Conservation (phyloP, 2,329 filamentous ascomycete species). For the Colletotrichum chrysophilum region DNA sequence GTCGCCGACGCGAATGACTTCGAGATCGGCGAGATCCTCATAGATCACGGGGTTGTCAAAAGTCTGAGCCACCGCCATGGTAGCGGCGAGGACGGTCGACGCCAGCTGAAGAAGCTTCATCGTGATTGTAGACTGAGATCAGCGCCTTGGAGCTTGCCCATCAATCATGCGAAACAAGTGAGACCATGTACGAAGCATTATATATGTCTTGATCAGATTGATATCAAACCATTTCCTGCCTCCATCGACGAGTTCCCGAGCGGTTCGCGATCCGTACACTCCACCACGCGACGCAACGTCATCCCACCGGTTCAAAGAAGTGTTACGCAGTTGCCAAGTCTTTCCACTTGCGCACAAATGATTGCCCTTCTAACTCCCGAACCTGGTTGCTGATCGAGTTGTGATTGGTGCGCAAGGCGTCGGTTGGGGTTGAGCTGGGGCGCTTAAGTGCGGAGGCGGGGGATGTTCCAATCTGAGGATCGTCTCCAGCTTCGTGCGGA, state of each 20-base stretch:
- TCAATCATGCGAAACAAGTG: not conserved
- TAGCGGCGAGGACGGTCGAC: not conserved
- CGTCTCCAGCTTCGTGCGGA: not conserved
- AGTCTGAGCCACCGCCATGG: not conserved
- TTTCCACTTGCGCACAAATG: slow-evolving; percentile 17
- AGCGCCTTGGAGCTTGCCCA: not conserved
- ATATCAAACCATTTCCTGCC: too few relatives aligned
- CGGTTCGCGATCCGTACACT: not conserved
- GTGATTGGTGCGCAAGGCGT: slow-evolving; percentile 12
- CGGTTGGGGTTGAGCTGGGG: not conserved
- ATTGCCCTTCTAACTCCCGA: not conserved
- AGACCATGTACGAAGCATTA: not conserved
- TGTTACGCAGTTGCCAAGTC: not conserved
- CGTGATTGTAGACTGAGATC: not conserved
- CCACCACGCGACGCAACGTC: not conserved
- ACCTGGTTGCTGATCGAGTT: not conserved
- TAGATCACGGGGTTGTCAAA: slow-evolving; percentile 55
- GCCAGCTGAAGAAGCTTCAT: not conserved
- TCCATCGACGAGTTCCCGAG: not conserved
- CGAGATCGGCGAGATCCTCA: slow-evolving; percentile 55
- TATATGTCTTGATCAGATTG: not conserved
- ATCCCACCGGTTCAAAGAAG: not conserved
- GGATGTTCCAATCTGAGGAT: not conserved
- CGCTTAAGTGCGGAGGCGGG: slow-evolving; percentile 14
- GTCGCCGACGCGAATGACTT: slow-evolving; percentile 44